These are phyloP conservation scores for Parietaria judaica DNA, from an alignment of 306 rosid genomes.

Conservation along the genomic window DNA sequence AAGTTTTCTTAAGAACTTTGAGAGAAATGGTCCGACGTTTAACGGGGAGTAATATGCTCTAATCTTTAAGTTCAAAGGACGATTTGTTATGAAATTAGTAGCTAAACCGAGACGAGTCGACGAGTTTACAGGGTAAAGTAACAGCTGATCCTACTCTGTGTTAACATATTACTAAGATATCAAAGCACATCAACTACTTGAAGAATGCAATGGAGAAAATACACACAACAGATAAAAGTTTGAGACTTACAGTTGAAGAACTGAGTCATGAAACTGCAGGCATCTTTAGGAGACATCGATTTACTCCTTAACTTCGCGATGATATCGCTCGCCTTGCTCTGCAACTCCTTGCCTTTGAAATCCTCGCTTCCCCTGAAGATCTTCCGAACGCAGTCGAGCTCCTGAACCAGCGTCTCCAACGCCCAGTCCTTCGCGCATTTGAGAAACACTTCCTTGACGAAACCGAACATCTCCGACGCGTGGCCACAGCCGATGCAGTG, in stretches of 20 bases:
- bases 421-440: conserved; percentile 95
- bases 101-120: too few relatives aligned
- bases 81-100: too few relatives aligned
- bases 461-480: conserved; percentile 94
- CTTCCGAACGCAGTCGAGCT: conserved; percentile 82
- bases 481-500: conserved; percentile 89
- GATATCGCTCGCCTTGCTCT: conserved; percentile 57
- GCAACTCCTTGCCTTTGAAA: conserved; percentile 81
- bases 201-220: too few relatives aligned
- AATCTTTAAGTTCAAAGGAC: too few relatives aligned
- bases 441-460: conserved; percentile 84
- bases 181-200: too few relatives aligned
- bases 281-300: conserved; percentile 68
- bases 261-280: conserved; percentile 70
- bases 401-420: conserved; percentile 68
- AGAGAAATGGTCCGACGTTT: too few relatives aligned
- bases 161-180: too few relatives aligned
- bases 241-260: conserved; percentile 74
- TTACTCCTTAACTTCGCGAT: conserved; percentile 58
- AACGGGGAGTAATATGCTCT: too few relatives aligned
- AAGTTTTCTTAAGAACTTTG: too few relatives aligned
- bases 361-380: conserved; percentile 84
- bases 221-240: background rate
- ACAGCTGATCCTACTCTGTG: too few relatives aligned
- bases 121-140: too few relatives aligned